Base-by-base conservation (phyloP, 352 stramenopile genomes). In the Phytophthora litchii region DNA sequence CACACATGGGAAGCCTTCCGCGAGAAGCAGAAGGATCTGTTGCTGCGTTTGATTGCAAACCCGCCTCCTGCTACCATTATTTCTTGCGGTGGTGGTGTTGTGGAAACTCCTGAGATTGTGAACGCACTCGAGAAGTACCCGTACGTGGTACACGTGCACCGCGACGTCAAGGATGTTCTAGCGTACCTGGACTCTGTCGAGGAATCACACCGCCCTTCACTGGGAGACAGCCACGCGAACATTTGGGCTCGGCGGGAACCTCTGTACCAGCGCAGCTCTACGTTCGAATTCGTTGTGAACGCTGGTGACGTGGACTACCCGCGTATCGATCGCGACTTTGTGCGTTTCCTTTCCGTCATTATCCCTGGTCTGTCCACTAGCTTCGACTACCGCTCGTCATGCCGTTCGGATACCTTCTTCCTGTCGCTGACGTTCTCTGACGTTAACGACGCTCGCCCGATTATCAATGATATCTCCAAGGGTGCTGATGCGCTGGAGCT, bases 401-500 rank as follows among this genome's bases (percentile, higher is more conserved):
- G 69, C 41, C 61, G 67, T 9, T 54, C 60, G 13, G 74, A 94
- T 59, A 87, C 85, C 38, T 94, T 92, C 55, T 94, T 94, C 67
- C 43, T 94, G 35, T 91, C 82, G 31, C 67, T 92, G 36, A 94
- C 85, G 35, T 92, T 89, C 58, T 63, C 72, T 12, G 76, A 92
- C 23, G 58, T 90, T 38, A 64, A 66, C 23, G 79, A 78, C 16
- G 74, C 81, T 31, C 67, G 72, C 1, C 40, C 66, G 20, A 59
- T 87, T 42, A 72, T 92, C 17, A 53, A 53, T 11, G 60, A 86
- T 23, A 85, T 92, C 46, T 74, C 72, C 2, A 56, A 71, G 41
- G 96, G 97, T 57, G 92, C 97, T 4, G 93, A 99, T 83, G 95
- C 94, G 3, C 86, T 99, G 40, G 97, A 99, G 74, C 88, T 99